Evolutionary conservation across 257 asterid genomes (phyloP), one percentile per base, ranked within the genome.

Genomic region (Solanum chmielewskii): DNA sequence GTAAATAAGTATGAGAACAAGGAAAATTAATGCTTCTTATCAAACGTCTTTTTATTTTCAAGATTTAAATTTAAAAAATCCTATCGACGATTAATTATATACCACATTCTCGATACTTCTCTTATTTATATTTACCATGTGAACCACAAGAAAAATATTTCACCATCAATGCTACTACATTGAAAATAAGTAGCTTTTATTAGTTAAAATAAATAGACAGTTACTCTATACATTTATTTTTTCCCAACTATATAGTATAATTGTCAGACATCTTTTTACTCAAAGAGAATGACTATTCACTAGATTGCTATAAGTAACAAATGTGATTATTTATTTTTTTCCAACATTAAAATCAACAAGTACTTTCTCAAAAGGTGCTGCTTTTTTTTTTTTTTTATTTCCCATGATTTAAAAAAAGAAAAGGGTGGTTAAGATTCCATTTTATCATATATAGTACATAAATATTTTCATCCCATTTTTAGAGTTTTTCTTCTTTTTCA

Each of bases 401-500:
- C 35, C 35, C 71, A 64, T 49, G 35, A 64, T 3, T 25, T 11
- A 64, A 10, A 11, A 35, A 14, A 25, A 18, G 11, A 11, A n/a
- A 11, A 25, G 81, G 52, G 31, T 31, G 70, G 75, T 45, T 85
- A 84, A 89, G 88, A 88, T 87, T 83, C 90, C 88, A 86, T 87
- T 81, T 87, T 81, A 16, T 25, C 85, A n/a, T 75, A n/a, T 75
- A 41, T 23, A 59, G 66, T 59, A 83, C 82, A 81, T 18, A 77
- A 62, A 9, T 59, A 47, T 81, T 77, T 85, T 84, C 56, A 62
- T 81, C 49, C 87, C 42, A 42, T 47, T 76, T 71, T 74, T 66
- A 60, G 88, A 81, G 20, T 49, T 15, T 88, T 77, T 81, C 42
- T 21, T 77, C 42, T 75, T 89, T 90, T 90, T 90, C 90, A 88